phyloP scores from a whole-genome alignment of 2,329 filamentous ascomycete species.

The Phaeosphaeriaceae sp. region DNA sequence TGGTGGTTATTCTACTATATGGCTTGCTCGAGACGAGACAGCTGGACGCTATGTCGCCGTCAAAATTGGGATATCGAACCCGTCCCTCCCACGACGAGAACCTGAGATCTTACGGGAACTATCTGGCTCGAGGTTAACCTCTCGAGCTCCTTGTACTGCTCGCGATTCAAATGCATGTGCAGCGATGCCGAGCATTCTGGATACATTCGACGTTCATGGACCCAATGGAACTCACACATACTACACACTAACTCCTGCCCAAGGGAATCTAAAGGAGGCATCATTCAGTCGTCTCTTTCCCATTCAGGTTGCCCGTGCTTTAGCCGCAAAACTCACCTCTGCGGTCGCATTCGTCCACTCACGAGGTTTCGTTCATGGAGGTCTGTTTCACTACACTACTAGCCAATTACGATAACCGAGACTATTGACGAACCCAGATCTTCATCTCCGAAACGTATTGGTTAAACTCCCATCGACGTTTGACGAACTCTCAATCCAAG shows the following conservation, averaged over 20 bases:
- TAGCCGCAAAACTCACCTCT: constrained; percentile 10
- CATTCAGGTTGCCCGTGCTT: constrained; percentile 13
- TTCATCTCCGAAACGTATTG: constrained; percentile 12
- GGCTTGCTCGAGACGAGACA: constrained; percentile 22
- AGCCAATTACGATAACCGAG: neutral
- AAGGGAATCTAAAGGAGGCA: constrained; percentile 18
- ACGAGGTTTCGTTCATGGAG: constrained; percentile 12
- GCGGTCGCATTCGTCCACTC: constrained; percentile 15
- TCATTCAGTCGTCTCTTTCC: constrained; percentile 15
- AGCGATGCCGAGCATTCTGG: constrained; percentile 6
- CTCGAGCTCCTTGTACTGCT: constrained; percentile 1
- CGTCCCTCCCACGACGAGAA: constrained; percentile 10
- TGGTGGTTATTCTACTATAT: constrained; percentile 27
- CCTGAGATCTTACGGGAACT: constrained; percentile 10
- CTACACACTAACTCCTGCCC: constrained; percentile 12
- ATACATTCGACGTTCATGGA: constrained; percentile 11
- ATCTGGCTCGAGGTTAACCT: constrained; percentile 2
- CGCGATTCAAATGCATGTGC: constrained; percentile 3
- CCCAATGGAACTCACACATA: constrained; percentile 15
- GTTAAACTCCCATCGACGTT: constrained; percentile 14
- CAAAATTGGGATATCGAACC: constrained; percentile 16
- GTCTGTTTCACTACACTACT: constrained; percentile 1
- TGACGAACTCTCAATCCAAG: constrained; percentile 9
- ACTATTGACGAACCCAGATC: constrained; percentile 5
- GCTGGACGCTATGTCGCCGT: constrained; percentile 13